Evolutionary conservation across 2,329 filamentous ascomycete species (phyloP).

Genomic region (Beauveria sp.): DNA sequence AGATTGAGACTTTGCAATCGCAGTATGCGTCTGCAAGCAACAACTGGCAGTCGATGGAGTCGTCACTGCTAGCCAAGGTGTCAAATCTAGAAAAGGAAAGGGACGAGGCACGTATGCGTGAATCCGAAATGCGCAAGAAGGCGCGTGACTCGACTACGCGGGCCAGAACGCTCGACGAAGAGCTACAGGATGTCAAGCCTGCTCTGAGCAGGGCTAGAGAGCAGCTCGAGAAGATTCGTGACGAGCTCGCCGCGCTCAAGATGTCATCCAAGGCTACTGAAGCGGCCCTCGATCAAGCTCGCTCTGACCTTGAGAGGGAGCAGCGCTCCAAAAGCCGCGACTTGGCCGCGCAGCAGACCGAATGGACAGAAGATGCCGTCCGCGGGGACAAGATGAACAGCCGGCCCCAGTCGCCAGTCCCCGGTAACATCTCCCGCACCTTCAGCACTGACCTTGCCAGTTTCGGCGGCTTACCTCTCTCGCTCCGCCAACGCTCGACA

Average conservation of each 20-base stretch:
- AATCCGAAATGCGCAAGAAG: constrained; percentile 83
- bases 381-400: constrained; percentile 34
- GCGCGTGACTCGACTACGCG: constrained; percentile 70
- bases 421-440: constrained; percentile 40
- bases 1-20: constrained; percentile 91
- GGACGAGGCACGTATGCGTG: constrained; percentile 74
- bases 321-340: constrained; percentile 25
- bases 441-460: constrained; percentile 48
- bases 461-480: constrained; percentile 19
- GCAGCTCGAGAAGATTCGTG: constrained; percentile 53
- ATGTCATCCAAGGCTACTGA: constrained; percentile 60
- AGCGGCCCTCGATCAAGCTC: constrained; percentile 50
- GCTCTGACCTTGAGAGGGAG: constrained; percentile 43
- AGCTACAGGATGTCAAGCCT: constrained; percentile 63
- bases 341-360: constrained; percentile 29
- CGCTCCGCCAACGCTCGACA: constrained; percentile 35
- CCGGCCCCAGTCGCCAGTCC: constrained; percentile 45
- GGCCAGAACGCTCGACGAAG: constrained; percentile 67
- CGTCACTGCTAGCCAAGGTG: constrained; percentile 70
- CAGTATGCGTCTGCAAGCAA: constrained; percentile 92
- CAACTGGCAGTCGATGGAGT: constrained; percentile 96
- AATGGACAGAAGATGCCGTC: constrained; percentile 46
- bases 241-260: constrained; percentile 54
- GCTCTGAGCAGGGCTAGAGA: constrained; percentile 57
- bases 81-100: constrained; percentile 79